Evolutionary conservation across 805 yeast genomes (phyloP), one percentile per base, ranked within the genome.

Genomic region (Lipomyces chichibuensis): DNA sequence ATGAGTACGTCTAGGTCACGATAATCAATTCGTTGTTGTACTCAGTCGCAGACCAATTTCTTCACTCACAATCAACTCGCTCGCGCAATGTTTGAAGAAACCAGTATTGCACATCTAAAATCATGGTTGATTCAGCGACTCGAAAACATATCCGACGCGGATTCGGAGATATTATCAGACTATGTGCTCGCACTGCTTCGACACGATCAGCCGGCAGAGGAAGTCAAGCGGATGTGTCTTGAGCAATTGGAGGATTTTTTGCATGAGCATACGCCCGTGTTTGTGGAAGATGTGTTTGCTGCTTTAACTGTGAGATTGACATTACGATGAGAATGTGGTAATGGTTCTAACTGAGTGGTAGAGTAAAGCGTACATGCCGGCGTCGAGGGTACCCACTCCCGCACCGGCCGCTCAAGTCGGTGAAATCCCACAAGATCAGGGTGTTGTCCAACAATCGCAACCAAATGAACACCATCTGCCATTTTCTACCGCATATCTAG

Each of bases 181-280:
- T 84, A 82, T 70, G 80, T 83, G 23, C 51, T 81, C 33, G 83
- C 84, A 0, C 73, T 84, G 43, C 72, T 84, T 33, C 71, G 78
- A 52, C 77, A 81, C 68, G 79, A 78, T 25, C 74, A 77, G 39
- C 73, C 80, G 9, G 76, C 72, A 3, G 77, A 69, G 0, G 81
- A 80, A 70, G 73, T 81, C 57, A 64, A 73, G 20, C 72, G 73
- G 51, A 66, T 77, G 62, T 75, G 83, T 61, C 59, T 73, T 25
- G 67, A 73, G 0, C 81, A 82, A 62, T 76, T 83, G 59, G 74
- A 71, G 17, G 85, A 83, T 68, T 82, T 83, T 57, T 69, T 82
- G 60, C 77, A 74, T 27, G 77, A 74, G 20, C 61, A 66, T 25
- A 71, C 73, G 11, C 33, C 25, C 29, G 67, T 60, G 46, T 80